Evolutionary conservation across 139 green algal species (phyloP).

Genomic region (Chlorella ohadii): DNA sequence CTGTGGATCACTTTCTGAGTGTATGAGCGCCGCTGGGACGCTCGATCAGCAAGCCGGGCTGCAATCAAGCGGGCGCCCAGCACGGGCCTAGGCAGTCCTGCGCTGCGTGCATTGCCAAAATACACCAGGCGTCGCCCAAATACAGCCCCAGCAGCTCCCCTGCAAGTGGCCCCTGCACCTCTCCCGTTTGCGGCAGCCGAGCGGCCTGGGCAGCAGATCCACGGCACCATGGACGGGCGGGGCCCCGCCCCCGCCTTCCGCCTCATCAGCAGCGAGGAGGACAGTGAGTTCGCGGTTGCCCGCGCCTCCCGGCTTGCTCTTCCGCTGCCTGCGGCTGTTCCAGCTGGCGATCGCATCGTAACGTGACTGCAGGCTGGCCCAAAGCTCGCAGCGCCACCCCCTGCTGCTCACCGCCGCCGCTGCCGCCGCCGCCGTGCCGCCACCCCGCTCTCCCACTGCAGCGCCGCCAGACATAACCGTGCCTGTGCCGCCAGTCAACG

Average conservation of each 20-base stretch:
- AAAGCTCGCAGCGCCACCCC: neutral
- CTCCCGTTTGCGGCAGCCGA: no score
- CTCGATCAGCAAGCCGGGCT: no score
- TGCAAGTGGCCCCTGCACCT: no score
- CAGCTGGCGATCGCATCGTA: neutral
- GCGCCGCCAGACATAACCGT: constrained; percentile 12
- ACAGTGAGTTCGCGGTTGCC: neutral
- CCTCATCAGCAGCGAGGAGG: constrained; percentile 23
- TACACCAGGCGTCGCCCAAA: no score
- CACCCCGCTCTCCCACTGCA: neutral
- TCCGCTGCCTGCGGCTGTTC: neutral
- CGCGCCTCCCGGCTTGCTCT: neutral
- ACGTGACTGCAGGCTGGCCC: neutral
- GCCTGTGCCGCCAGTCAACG: neutral
- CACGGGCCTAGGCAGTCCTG: no score
- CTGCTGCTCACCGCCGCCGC: neutral
- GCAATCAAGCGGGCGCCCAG: no score
- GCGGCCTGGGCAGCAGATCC: no score
- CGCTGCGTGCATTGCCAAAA: no score
- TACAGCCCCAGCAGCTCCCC: no score
- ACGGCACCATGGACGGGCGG: neutral
- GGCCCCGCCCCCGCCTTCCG: neutral
- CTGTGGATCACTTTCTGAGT: no score
- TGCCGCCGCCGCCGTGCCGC: neutral
- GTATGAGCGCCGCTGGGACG: no score